phyloP scores from a whole-genome alignment of 139 green algal genomes.

The Pseudopediastrum boryanum region DNA sequence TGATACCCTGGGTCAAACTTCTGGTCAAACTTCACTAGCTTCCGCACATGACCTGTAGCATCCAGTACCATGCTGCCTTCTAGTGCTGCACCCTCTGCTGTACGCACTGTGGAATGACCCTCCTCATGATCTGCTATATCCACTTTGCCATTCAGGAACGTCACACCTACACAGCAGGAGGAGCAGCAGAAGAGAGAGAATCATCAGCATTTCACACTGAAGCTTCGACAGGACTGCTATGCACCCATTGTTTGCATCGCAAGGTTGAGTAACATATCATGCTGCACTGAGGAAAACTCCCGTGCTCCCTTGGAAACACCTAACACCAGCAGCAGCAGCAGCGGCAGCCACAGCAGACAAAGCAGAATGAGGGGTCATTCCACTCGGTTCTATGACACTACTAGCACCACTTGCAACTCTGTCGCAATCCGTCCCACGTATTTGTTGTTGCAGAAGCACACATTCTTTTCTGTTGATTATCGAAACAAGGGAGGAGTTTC shows the following conservation, averaged over 20 bases:
- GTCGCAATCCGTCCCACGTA: too few species aligned
- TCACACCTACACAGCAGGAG: conserved; percentile 33
- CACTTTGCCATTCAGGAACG: conserved; percentile 65
- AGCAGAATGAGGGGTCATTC: too few species aligned
- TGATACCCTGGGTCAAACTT: conserved; percentile 95
- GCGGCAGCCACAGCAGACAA: background rate
- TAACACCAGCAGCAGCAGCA: conserved; percentile 9
- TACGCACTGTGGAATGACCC: conserved; percentile 60
- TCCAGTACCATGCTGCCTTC: conserved; percentile 83
- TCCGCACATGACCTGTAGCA: conserved; percentile 87
- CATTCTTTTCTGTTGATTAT: background rate
- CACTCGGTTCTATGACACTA: too few species aligned
- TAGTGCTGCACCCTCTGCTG: conserved; percentile 48
- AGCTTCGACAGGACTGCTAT: too few species aligned
- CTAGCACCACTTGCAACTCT: too few species aligned
- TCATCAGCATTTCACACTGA: background rate
- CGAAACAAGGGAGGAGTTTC: background rate
- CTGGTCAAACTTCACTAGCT: conserved; percentile 90
- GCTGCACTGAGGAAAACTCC: too few species aligned
- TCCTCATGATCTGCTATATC: conserved; percentile 65
- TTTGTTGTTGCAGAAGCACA: background rate
- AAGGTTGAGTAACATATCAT: too few species aligned
- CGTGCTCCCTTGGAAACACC: too few species aligned
- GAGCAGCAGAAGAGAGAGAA: too few species aligned
- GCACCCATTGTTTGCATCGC: too few species aligned